A percentile compares a stretch with the other conserved stretches of the same genome.
Conservation (phyloP, 192 early-diverging fungal species). For the Backusella circina region DNA sequence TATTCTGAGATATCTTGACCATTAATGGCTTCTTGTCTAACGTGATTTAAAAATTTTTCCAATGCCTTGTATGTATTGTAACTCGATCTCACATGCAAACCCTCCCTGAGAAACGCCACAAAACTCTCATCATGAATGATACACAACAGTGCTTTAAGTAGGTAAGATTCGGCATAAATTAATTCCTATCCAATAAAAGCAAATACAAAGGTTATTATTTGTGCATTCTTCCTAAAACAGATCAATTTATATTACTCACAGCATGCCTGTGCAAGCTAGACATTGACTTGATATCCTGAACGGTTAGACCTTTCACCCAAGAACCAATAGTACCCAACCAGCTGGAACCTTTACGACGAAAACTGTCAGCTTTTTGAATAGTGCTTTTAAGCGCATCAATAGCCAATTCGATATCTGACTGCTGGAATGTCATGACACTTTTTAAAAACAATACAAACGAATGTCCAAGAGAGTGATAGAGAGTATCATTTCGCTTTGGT, state of each 20-base stretch:
- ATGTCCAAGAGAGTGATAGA: constrained; percentile 74
- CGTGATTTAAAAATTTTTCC: constrained; percentile 44
- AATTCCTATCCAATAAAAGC: constrained; percentile 52
- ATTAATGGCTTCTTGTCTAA: constrained; percentile 45
- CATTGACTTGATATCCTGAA: constrained; percentile 46
- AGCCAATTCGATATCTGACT: constrained; percentile 60
- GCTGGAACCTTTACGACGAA: constrained; percentile 56
- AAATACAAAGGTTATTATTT: not conserved
- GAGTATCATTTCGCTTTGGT: constrained; percentile 37
- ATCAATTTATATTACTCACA: constrained; percentile 30
- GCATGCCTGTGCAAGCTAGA: constrained; percentile 59
- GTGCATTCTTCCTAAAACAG: not conserved
- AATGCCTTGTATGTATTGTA: constrained; percentile 65
- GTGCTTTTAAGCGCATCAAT: constrained; percentile 59
- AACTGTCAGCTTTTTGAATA: constrained; percentile 53
- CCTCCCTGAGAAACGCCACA: constrained; percentile 74
- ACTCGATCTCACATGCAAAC: constrained; percentile 66
- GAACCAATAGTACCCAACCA: constrained; percentile 45
- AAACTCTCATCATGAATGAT: constrained; percentile 73
- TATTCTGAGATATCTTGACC: constrained; percentile 45
- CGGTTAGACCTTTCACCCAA: constrained; percentile 39
- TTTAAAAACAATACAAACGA: constrained; percentile 65
- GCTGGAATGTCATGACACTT: constrained; percentile 77
- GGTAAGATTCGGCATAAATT: constrained; percentile 72
- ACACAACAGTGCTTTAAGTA: constrained; percentile 71